Conservation (phyloP, 2,329 filamentous ascomycete genomes). For the Lecanoromycetidae sp. region DNA sequence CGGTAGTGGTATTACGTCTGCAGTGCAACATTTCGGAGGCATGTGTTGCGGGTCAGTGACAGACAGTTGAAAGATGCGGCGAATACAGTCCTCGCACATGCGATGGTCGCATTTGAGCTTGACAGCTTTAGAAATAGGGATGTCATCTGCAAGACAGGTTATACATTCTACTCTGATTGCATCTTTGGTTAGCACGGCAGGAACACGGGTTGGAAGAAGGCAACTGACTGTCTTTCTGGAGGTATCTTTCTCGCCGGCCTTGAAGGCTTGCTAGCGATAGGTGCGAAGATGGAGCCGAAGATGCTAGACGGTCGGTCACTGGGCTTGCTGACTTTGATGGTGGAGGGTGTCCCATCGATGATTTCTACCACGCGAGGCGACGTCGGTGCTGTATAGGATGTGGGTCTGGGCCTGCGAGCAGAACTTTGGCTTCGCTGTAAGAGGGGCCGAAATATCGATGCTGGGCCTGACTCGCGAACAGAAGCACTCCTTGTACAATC, state of each 20-base stretch:
- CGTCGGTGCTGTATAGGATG: not conserved
- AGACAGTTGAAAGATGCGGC: slow-evolving; percentile 61
- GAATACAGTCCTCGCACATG: slow-evolving; percentile 69
- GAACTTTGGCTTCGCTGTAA: slow-evolving; percentile 7
- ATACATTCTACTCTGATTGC: slow-evolving; percentile 54
- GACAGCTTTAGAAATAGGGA: slow-evolving; percentile 50
- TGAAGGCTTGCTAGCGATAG: not conserved
- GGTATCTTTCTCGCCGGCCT: not conserved
- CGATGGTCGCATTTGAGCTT: slow-evolving; percentile 67
- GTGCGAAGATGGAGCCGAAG: slow-evolving; percentile 7
- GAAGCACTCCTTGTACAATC: slow-evolving; percentile 2
- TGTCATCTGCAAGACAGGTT: slow-evolving; percentile 56
- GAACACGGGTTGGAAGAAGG: not conserved
- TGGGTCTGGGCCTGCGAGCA: not conserved
- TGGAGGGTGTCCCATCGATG: not conserved
- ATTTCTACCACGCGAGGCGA: slow-evolving; percentile 1
- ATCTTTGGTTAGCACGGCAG: not conserved
- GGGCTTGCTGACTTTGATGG: not conserved
- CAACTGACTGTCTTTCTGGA: slow-evolving; percentile 16
- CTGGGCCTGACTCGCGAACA: not conserved
- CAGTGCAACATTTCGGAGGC: slow-evolving; percentile 71
- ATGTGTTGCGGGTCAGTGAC: slow-evolving; percentile 67
- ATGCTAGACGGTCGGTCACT: not conserved
- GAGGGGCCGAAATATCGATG: slow-evolving; percentile 1
- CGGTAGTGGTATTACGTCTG: slow-evolving; percentile 59